Evolutionary conservation across 176 grass and related monocot species (phyloP).

Genomic region (Ensete glaucum): DNA sequence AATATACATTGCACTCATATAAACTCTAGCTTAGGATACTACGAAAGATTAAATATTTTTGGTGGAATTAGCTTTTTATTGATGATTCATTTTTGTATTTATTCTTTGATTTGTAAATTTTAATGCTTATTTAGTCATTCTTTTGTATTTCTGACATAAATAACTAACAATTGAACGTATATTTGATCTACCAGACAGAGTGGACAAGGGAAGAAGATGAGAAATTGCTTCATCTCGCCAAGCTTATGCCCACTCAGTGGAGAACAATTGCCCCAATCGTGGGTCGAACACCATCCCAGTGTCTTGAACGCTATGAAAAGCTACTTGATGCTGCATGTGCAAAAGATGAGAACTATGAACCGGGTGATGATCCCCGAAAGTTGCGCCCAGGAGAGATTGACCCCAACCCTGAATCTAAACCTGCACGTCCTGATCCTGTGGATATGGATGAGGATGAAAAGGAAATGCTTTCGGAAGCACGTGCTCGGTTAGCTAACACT

Average conservation of each 20-base stretch:
- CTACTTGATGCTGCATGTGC: slow-evolving; percentile 86
- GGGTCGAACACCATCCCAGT: slow-evolving; percentile 89
- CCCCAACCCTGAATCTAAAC: slow-evolving; percentile 89
- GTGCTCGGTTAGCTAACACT: slow-evolving; percentile 84
- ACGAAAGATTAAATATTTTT: background rate
- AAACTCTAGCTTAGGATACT: no score
- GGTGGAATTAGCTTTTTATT: background rate
- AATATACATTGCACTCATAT: background rate
- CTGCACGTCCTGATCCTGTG: slow-evolving; percentile 87
- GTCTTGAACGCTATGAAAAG: slow-evolving; percentile 88
- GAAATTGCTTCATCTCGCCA: slow-evolving; percentile 90
- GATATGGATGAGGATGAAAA: slow-evolving; percentile 98
- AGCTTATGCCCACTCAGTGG: slow-evolving; percentile 98
- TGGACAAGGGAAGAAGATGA: slow-evolving; percentile 99
- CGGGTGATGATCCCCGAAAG: slow-evolving; percentile 77
- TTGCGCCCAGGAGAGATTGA: slow-evolving; percentile 88
- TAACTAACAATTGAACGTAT: background rate
- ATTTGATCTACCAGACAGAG: slow-evolving; percentile 48
- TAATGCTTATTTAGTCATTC: slow-evolving; percentile 6
- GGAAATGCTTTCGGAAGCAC: slow-evolving; percentile 95
- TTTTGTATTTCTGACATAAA: slow-evolving; percentile 9
- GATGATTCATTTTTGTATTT: background rate
- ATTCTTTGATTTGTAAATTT: background rate
- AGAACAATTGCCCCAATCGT: slow-evolving; percentile 97
- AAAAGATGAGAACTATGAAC: slow-evolving; percentile 81